phyloP scores from a whole-genome alignment of 306 rosid species.

The Sophora flavescens region DNA sequence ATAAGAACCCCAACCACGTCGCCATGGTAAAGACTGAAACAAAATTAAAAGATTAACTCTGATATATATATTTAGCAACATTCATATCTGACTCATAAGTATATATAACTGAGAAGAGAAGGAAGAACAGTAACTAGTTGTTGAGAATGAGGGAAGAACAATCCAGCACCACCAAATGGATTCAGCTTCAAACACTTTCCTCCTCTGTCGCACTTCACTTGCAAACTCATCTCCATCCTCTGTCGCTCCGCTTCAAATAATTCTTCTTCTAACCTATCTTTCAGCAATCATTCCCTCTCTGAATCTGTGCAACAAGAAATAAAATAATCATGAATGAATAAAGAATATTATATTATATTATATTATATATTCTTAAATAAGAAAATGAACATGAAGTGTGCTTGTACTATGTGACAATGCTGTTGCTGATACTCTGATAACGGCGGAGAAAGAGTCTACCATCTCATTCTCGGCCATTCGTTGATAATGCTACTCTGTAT shows the following conservation, averaged over 20 bases:
- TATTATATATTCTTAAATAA: background rate
- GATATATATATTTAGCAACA: slow-evolving; percentile 38
- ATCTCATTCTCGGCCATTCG: slow-evolving; percentile 30
- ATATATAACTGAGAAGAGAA: background rate
- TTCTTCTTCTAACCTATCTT: slow-evolving; percentile 7
- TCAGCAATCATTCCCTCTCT: slow-evolving; percentile 40
- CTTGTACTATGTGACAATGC: slow-evolving; percentile 13
- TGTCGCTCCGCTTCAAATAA: slow-evolving; percentile 16
- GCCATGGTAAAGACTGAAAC: slow-evolving; percentile 57
- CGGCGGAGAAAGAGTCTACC: background rate
- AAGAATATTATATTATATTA: background rate
- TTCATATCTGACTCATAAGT: background rate
- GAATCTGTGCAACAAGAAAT: slow-evolving; percentile 28
- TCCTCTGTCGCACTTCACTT: slow-evolving; percentile 51
- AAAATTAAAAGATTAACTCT: background rate
- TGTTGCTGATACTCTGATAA: slow-evolving; percentile 9
- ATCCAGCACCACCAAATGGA: slow-evolving; percentile 53
- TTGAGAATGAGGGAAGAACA: slow-evolving; percentile 43
- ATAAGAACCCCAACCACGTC: slow-evolving; percentile 55
- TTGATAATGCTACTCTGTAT: background rate
- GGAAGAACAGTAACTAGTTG: slow-evolving; percentile 39
- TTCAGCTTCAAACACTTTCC: slow-evolving; percentile 46
- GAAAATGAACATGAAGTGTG: background rate
- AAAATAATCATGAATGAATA: background rate
- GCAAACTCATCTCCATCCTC: slow-evolving; percentile 64